phyloP scores from a whole-genome alignment of 2,329 filamentous ascomycete species.

The Epichloe scottii region DNA sequence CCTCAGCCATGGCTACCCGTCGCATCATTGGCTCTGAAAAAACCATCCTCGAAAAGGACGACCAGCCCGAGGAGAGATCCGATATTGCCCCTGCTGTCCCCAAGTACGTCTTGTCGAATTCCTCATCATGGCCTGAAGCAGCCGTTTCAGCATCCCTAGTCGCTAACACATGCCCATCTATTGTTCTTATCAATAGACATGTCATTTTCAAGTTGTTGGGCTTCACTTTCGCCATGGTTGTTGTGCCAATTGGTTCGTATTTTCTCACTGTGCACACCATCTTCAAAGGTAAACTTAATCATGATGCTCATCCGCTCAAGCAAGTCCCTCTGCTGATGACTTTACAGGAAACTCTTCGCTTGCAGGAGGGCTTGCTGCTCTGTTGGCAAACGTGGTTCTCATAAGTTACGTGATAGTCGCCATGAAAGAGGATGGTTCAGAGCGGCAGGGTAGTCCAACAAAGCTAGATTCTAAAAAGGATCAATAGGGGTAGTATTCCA shows the following conservation, averaged over 20 bases:
- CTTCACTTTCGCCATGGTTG: conserved; percentile 87
- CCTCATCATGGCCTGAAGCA: neutral
- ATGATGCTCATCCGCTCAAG: neutral
- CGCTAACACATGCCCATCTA: neutral
- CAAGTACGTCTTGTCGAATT: conserved; percentile 33
- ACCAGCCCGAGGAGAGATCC: conserved; percentile 43
- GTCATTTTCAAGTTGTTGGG: conserved; percentile 83
- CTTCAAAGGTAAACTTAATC: conserved; percentile 56
- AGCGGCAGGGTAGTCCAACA: conserved; percentile 29
- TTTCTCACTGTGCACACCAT: conserved; percentile 66
- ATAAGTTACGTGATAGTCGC: conserved; percentile 86
- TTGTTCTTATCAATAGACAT: conserved; percentile 35
- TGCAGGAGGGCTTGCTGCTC: conserved; percentile 71
- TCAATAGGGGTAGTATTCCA: conserved; percentile 15
- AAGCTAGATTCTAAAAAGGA: conserved; percentile 38
- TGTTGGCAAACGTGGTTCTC: conserved; percentile 84
- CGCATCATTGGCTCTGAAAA: conserved; percentile 55
- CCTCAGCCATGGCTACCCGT: conserved; percentile 51
- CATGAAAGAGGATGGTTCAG: conserved; percentile 65
- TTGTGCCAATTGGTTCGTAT: conserved; percentile 77
- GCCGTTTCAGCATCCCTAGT: neutral
- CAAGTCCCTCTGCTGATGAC: neutral
- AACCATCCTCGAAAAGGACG: conserved; percentile 50
- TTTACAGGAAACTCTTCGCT: conserved; percentile 70
- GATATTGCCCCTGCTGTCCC: conserved; percentile 76